Evolutionary conservation across 495 filamentous ascomycete species (phyloP).

Genomic region (Amphirosellinia nigrospora): DNA sequence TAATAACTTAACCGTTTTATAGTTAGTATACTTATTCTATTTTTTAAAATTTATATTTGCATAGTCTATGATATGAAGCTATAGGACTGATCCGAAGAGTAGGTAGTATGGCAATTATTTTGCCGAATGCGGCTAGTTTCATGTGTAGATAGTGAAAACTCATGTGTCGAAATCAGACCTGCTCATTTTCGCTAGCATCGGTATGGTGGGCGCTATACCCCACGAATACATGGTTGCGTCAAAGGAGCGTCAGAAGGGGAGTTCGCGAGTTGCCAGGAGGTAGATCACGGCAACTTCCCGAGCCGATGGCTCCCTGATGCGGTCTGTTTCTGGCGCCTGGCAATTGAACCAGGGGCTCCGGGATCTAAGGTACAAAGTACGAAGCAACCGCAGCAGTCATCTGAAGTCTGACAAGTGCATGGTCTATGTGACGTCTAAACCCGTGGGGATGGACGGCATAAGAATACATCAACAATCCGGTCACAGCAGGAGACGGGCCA

Average conservation of each 20-base stretch:
- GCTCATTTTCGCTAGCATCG: not conserved
- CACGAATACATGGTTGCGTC: not conserved
- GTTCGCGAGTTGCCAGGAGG: not conserved
- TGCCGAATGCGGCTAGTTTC: no score
- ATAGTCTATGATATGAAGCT: no score
- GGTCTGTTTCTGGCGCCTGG: conserved; percentile 33
- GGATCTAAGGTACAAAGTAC: conserved; percentile 30
- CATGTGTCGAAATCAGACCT: no score
- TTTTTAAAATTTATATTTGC: no score
- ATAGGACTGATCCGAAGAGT: no score
- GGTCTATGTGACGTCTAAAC: conserved; percentile 31
- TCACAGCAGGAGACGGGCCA: conserved; percentile 52
- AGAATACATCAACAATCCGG: conserved; percentile 56
- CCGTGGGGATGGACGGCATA: conserved; percentile 53
- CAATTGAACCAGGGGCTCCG: conserved; percentile 29
- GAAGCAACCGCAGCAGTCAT: conserved; percentile 33
- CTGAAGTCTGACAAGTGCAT: conserved; percentile 31
- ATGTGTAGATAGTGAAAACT: no score
- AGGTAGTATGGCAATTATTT: no score
- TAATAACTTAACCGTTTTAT: no score
- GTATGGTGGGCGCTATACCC: conserved; percentile 11
- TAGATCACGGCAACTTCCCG: conserved; percentile 35
- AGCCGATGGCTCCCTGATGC: conserved; percentile 41
- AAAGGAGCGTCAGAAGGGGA: conserved; percentile 10
- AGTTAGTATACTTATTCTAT: no score